Evolutionary conservation across 345 rosid genomes (phyloP), one percentile per base, ranked within the genome.

Genomic region (Chamaenerion angustifolium): DNA sequence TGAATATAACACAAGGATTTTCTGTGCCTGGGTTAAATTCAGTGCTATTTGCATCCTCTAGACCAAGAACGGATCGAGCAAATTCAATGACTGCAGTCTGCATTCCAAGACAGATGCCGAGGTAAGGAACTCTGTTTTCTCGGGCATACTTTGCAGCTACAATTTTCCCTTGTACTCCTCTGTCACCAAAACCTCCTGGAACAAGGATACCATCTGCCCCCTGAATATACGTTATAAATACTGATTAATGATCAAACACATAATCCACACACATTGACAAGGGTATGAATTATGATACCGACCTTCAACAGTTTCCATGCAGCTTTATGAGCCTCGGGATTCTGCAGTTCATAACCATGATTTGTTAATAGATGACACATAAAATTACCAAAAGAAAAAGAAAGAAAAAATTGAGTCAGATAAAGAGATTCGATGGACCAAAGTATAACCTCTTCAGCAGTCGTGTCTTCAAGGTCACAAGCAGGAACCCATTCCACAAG

Each of bases 31-130:
- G 74, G 75, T 93, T 94, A 60, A 93, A 80, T 60, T 93, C 99
- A 17, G 94, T 81, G 58, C 99, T 93, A 62, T 82, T 88, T 40
- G 99, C 96, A 65, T 82, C 90, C 49, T 65, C 56, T 61, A 79
- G 58, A 60, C 86, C 82, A n/a, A 93, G 81, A 57, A 81, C 76
- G 47, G 75, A 67, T 48, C 82, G 82, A 52, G 99, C 92, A 56
- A 52, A 82, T 66, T 93, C 99, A 45, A 93, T 75, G 48, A 93
- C 99, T 42, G 97, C 99, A 63, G 76, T 64, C 67, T 93, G 99
- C 99, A 93, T 93, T 25, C 99, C 99, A 14, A 93, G 75, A 61
- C 99, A 93, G 61, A 93, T 85, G 58, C 99, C 99, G 10, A 93
- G 81, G 67, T 64, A 93, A 43, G 99, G 95, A 59, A 85, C 58